These are phyloP conservation scores for Penicillium tannophilum DNA, from an alignment of 495 filamentous ascomycete species.

Conservation along the genomic window DNA sequence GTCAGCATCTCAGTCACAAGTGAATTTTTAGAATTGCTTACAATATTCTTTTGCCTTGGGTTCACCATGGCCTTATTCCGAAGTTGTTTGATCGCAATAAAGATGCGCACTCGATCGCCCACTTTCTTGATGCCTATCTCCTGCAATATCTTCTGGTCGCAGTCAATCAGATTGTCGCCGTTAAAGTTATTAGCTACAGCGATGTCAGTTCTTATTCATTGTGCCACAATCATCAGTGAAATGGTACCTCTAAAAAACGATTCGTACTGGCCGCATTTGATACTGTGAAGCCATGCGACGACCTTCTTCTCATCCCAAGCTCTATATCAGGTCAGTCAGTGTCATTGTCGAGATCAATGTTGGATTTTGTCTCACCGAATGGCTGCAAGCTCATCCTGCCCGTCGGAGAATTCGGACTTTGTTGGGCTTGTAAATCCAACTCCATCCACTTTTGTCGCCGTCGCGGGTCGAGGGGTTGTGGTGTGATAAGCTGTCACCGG, in stretches of 20 bases:
- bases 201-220: conserved; percentile 7
- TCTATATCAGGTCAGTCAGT: conserved; percentile 42
- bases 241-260: conserved; percentile 74
- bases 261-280: conserved; percentile 93
- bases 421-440: conserved; percentile 78
- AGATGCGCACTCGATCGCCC: conserved; percentile 94
- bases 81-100: conserved; percentile 88
- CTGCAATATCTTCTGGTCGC: conserved; percentile 93
- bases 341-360: neutral
- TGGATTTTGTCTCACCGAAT: conserved; percentile 52
- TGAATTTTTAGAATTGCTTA: conserved; percentile 41
- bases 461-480: conserved; percentile 51
- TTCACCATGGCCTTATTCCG: conserved; percentile 81
- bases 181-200: conserved; percentile 84
- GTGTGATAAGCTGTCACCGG: conserved; percentile 56
- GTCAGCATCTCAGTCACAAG: conserved; percentile 16
- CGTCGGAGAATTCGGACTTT: conserved; percentile 93
- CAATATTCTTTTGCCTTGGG: conserved; percentile 83
- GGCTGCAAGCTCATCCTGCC: conserved; percentile 57
- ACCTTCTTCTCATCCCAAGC: conserved; percentile 92
- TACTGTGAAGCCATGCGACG: conserved; percentile 82
- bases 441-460: conserved; percentile 59
- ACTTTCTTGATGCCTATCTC: conserved; percentile 99
- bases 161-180: conserved; percentile 92
- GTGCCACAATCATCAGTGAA: neutral